phyloP scores from a whole-genome alignment of 1,284 basidiomycete genomes.

The Pisolithus thermaeus region DNA sequence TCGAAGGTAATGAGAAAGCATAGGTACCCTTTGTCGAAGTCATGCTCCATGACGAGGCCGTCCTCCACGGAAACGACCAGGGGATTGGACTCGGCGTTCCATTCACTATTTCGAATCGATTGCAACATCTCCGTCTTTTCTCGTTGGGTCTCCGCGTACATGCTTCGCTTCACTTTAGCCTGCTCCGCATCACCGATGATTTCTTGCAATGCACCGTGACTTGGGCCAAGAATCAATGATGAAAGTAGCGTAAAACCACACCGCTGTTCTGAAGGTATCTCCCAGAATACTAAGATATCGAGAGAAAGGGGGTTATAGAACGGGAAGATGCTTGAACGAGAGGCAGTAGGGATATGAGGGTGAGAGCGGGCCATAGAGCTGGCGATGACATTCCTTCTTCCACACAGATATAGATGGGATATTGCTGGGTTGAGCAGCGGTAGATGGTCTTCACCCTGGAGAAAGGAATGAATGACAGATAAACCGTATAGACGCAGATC shows the following conservation, averaged over 20 bases:
- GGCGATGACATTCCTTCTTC: constrained; percentile 39
- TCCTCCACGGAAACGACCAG: constrained; percentile 45
- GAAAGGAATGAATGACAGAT: constrained; percentile 3
- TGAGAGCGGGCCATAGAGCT: constrained; percentile 41
- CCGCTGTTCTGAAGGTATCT: constrained; percentile 49
- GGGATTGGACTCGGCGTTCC: constrained; percentile 79
- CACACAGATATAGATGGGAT: constrained; percentile 44
- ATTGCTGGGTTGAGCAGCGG: constrained; percentile 30
- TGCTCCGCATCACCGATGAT: constrained; percentile 53
- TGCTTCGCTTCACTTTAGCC: constrained; percentile 68
- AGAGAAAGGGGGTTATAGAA: constrained; percentile 69
- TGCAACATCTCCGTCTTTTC: constrained; percentile 64
- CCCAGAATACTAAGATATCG: constrained; percentile 74
- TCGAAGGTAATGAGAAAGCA: not conserved
- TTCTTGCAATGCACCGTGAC: constrained; percentile 55
- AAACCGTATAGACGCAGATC: not conserved
- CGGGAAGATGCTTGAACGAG: constrained; percentile 65
- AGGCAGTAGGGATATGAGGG: constrained; percentile 54
- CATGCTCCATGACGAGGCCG: constrained; percentile 42
- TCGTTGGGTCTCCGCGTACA: constrained; percentile 85
- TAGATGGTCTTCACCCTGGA: constrained; percentile 13
- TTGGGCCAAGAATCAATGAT: constrained; percentile 60
- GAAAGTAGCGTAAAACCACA: constrained; percentile 57
- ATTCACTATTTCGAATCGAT: constrained; percentile 63
- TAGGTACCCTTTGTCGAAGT: constrained; percentile 64